Evolutionary conservation across 1,284 basidiomycete genomes (phyloP).

Genomic region (Boletellus deceptivus): DNA sequence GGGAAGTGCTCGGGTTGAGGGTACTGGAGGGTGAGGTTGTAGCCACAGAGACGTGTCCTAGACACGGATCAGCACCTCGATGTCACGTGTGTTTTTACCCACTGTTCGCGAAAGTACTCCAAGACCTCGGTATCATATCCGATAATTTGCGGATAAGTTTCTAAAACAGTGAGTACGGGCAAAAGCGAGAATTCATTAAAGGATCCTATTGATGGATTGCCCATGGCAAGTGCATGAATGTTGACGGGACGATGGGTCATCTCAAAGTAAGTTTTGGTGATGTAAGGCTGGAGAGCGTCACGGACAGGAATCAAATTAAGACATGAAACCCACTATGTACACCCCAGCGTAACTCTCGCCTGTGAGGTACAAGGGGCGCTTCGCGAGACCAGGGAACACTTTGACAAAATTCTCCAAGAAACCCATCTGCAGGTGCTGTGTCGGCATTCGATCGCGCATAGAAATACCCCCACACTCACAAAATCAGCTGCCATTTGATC

Average conservation of each 20-base stretch:
- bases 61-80: background rate
- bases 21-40: constrained; percentile 67
- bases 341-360: constrained; percentile 70
- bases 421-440: constrained; percentile 47
- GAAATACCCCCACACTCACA: constrained; percentile 39
- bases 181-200: constrained; percentile 47
- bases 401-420: constrained; percentile 65
- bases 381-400: constrained; percentile 61
- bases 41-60: constrained; percentile 62
- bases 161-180: constrained; percentile 57
- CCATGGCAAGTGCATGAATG: constrained; percentile 64
- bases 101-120: constrained; percentile 69
- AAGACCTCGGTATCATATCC: constrained; percentile 64
- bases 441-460: background rate
- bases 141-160: constrained; percentile 73
- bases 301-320: background rate
- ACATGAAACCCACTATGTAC: constrained; percentile 50
- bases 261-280: constrained; percentile 65
- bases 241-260: constrained; percentile 65
- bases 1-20: constrained; percentile 60
- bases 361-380: constrained; percentile 57
- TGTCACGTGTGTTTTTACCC: constrained; percentile 24
- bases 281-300: constrained; percentile 56
- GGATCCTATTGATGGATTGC: constrained; percentile 59
- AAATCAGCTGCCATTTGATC: constrained; percentile 70